Evolutionary conservation across 2,329 filamentous ascomycete genomes (phyloP).

Genomic region (Colletotrichum eremochloae): DNA sequence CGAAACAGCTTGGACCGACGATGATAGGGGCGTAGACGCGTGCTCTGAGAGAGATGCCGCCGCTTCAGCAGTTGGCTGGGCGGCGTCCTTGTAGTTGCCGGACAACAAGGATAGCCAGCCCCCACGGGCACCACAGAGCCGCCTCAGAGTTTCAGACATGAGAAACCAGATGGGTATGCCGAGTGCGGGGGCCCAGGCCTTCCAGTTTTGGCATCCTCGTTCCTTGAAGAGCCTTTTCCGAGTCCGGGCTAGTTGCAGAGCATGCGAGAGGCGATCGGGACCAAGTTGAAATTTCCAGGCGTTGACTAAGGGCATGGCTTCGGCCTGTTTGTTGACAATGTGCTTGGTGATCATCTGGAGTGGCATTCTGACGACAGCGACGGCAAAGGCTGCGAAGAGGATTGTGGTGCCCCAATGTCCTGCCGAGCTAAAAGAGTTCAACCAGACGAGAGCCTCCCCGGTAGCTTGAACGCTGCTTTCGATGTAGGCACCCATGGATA

Average conservation of each 20-base stretch:
- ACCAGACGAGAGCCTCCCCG: constrained; percentile 39
- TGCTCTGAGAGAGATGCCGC: constrained; percentile 21
- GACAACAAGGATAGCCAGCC: constrained; percentile 50
- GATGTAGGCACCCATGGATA: constrained; percentile 50
- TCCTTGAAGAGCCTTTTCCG: constrained; percentile 51
- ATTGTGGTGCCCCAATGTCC: constrained; percentile 15
- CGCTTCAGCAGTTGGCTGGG: constrained; percentile 8
- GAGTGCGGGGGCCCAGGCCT: constrained; percentile 55
- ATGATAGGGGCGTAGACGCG: constrained; percentile 12
- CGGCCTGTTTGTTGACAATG: not conserved
- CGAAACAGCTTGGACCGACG: constrained; percentile 43
- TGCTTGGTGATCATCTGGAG: constrained; percentile 9
- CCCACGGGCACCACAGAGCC: constrained; percentile 58
- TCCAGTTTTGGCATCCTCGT: constrained; percentile 63
- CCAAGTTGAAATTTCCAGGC: constrained; percentile 3
- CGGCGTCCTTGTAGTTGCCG: constrained; percentile 6
- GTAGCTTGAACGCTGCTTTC: constrained; percentile 29
- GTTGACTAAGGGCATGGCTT: not conserved
- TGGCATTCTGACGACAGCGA: constrained; percentile 7
- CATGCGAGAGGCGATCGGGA: not conserved
- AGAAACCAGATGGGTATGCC: constrained; percentile 64
- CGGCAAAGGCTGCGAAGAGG: constrained; percentile 7
- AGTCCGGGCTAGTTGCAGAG: not conserved
- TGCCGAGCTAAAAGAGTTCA: constrained; percentile 5
- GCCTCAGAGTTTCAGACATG: constrained; percentile 63